Conservation (phyloP, 2,329 filamentous ascomycete genomes). For the Phyllosticta citrichinensis region DNA sequence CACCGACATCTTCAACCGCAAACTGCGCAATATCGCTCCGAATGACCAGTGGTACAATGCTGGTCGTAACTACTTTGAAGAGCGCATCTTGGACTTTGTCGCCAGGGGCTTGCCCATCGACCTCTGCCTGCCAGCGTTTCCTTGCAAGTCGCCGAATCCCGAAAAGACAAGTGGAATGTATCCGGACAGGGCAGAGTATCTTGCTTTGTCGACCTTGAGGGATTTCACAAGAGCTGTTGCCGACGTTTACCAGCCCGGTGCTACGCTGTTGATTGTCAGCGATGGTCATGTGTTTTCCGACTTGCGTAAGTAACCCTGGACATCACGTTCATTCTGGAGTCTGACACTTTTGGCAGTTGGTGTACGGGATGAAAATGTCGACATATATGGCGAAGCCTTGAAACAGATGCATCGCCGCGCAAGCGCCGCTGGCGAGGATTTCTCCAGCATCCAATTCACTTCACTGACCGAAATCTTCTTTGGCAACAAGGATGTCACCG, state of each 20-base stretch:
- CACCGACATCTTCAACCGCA: constrained; percentile 20
- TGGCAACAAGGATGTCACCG: constrained; percentile 7
- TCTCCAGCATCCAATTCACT: constrained; percentile 21
- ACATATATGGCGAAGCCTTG: constrained; percentile 29
- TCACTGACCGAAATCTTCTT: constrained; percentile 22
- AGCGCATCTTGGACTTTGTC: constrained; percentile 14
- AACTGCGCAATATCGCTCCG: constrained; percentile 20
- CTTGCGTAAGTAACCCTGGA: constrained; percentile 24
- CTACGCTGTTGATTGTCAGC: constrained; percentile 32
- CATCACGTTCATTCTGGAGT: background rate
- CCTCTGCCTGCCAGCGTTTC: constrained; percentile 45
- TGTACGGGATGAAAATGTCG: constrained; percentile 38
- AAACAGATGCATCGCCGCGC: constrained; percentile 28
- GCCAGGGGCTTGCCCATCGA: constrained; percentile 18
- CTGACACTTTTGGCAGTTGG: constrained; percentile 3
- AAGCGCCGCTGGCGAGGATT: constrained; percentile 14
- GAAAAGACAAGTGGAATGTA: constrained; percentile 44
- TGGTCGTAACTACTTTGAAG: constrained; percentile 18
- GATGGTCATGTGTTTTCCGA: constrained; percentile 34
- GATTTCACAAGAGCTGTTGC: constrained; percentile 30
- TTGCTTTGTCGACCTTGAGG: constrained; percentile 32
- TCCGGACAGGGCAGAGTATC: constrained; percentile 35
- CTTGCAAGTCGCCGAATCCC: constrained; percentile 52
- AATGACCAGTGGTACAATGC: constrained; percentile 21
- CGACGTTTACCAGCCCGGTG: constrained; percentile 30